Base-by-base conservation (phyloP, 2,329 filamentous ascomycete species). In the Curvularia verruculosa region DNA sequence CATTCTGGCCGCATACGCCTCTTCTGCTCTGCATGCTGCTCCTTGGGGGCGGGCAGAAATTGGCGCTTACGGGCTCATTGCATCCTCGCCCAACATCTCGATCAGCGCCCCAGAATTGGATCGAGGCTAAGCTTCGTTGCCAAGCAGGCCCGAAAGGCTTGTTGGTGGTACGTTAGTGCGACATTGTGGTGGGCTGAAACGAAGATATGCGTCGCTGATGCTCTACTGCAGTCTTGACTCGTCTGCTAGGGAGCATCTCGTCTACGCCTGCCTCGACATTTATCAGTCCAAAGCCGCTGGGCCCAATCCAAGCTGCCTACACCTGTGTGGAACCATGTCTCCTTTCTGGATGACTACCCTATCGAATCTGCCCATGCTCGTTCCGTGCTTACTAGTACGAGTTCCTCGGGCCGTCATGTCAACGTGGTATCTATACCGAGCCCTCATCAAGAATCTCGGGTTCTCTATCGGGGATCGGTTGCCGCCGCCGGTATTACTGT, bases 61-160 rank as follows among this genome's bases (percentile, higher is more conserved):
- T 43, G 40, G 23, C 23, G 23, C 40, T 21, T 43, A 26, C 13
- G 37, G 49, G 43, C 36, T 49, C 43, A 41, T 26, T n/a, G 41
- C 41, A 45, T 47, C 56, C 56, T 59, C 53, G 56, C 55, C 34
- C 55, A 51, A 52, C 43, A 31, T 47, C 40, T 44, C 31, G 15
- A 34, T 50, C 37, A 23, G 39, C 31, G 49, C 48, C 46, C 50
- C 39, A 48, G 52, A 48, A 50, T 56, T 49, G 44, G 52, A 60
- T 58, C 45, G 34, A 34, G 26, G 56, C 61, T 66, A 71, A 71
- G 68, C 67, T 65, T 71, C 63, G 13, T 21, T 46, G 68, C 68
- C 67, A 70, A 71, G 67, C 40, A 45, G 28, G 26, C 26, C 52
- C 46, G 21, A 43, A 65, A 69, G 61, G 68, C 68, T 71, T 71